phyloP scores from a whole-genome alignment of 2,329 filamentous ascomycete species.

The Colletotrichum tanaceti region DNA sequence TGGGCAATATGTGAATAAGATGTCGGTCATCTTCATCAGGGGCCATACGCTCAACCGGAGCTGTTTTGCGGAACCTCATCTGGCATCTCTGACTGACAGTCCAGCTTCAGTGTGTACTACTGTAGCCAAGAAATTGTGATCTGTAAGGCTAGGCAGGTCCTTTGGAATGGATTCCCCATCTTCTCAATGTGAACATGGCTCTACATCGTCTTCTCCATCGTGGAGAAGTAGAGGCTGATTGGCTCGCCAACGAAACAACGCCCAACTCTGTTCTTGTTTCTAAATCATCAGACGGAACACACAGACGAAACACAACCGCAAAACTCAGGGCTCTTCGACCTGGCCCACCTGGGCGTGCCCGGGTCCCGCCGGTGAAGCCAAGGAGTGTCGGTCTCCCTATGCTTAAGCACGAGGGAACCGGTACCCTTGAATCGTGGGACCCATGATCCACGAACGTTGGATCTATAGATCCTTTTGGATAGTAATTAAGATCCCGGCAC shows the following conservation, averaged over 20 bases:
- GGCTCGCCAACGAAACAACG: slow-evolving; percentile 18
- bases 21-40: neutral
- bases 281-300: slow-evolving; percentile 19
- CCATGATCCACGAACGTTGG: neutral
- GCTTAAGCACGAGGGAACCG: too few species aligned
- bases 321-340: neutral
- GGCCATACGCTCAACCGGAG: slow-evolving; percentile 1
- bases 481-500: too few species aligned
- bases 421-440: too few species aligned
- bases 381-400: too few species aligned
- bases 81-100: neutral
- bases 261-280: slow-evolving; percentile 25
- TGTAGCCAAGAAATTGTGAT: neutral
- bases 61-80: slow-evolving; percentile 14
- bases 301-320: slow-evolving; percentile 22
- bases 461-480: neutral
- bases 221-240: too few species aligned
- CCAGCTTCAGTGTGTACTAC: neutral
- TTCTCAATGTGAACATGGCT: too few species aligned
- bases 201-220: too few species aligned
- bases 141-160: too few species aligned
- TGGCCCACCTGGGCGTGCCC: too few species aligned
- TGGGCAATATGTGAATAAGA: neutral
- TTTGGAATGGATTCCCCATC: too few species aligned
- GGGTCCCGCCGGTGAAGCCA: too few species aligned